These are phyloP conservation scores for Salix brachista DNA, from an alignment of 345 rosid species.

Conservation along the genomic window DNA sequence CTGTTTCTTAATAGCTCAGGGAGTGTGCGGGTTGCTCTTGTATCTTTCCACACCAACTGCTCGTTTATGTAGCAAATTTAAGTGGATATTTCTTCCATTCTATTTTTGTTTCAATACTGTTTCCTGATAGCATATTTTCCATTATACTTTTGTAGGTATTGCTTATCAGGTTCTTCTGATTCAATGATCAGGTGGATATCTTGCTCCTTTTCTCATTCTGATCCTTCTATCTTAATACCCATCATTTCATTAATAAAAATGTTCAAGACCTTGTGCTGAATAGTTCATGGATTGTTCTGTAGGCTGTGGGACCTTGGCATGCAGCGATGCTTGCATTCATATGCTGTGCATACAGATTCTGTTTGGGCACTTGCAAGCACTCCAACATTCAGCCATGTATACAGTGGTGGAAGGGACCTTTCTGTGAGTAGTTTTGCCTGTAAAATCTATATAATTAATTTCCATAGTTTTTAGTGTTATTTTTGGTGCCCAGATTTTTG, in stretches of 20 bases:
- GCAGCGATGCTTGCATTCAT: conserved; percentile 97
- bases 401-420: conserved; percentile 98
- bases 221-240: conserved; percentile 1
- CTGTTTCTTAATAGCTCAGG: background rate
- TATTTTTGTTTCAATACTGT: background rate
- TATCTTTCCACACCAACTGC: background rate
- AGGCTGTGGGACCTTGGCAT: conserved; percentile 99
- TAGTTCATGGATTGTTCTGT: conserved; percentile 24
- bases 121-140: conserved; percentile 4
- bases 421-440: conserved; percentile 60
- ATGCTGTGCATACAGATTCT: conserved; percentile 99
- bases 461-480: conserved; percentile 2
- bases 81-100: background rate
- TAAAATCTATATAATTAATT: background rate
- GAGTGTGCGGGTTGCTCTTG: background rate
- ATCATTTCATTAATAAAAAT: conserved; percentile 8
- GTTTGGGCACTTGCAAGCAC: conserved; percentile 99
- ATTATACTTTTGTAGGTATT: conserved; percentile 57
- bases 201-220: conserved; percentile 6
- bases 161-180: conserved; percentile 98
- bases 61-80: background rate
- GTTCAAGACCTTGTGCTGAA: conserved; percentile 15
- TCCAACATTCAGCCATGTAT: conserved; percentile 89
- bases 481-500: conserved; percentile 6
- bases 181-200: conserved; percentile 87